Base-by-base conservation (phyloP, 345 rosid genomes). In the Populus ilicifolia region DNA sequence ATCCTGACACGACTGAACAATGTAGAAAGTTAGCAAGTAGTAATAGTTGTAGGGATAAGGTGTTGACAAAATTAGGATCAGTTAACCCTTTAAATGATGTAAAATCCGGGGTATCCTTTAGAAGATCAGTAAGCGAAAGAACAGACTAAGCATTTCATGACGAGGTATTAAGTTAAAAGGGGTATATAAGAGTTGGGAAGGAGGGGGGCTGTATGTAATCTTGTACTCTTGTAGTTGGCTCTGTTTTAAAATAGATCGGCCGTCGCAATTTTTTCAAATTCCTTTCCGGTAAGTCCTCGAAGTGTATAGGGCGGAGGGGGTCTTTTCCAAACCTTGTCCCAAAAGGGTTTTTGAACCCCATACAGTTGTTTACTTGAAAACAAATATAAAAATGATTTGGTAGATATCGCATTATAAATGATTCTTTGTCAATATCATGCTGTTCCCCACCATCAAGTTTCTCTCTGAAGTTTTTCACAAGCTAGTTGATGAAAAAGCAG, bases 41-140 rank as follows among this genome's bases (percentile, higher is more conserved):
- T 74, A 65, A 79, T 82, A 83, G 88, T 44, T 29, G 41, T 80
- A 86, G 88, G 74, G 90, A 82, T 77, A 75, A 86, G 68, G 85
- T 80, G 77, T 39, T 78, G 4, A 82, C 70, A 74, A 82, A 82
- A 78, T 78, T 82, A 81, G 88, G 85, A 56, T 11, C 72, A 76
- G 83, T 69, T 78, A 82, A 72, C 72, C 74, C 85, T 77, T 81
- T 63, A 18, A 52, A 74, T 71, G 85, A 72, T 81, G 88, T 85
- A 79, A 82, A 86, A 75, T 77, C 85, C 71, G 85, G 87, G 44
- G 79, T 79, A 75, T 72, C 81, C n/a, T 72, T 71, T 76, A 87
- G 87, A 81, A 86, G 78, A 77, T 75, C 82, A 20, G 52, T 8
- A 16, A 77, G 75, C 71, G 75, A 79, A 79, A 80, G 84, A 78